Evolutionary conservation across 345 rosid species (phyloP).

Genomic region (Gossypium ekmanianum): DNA sequence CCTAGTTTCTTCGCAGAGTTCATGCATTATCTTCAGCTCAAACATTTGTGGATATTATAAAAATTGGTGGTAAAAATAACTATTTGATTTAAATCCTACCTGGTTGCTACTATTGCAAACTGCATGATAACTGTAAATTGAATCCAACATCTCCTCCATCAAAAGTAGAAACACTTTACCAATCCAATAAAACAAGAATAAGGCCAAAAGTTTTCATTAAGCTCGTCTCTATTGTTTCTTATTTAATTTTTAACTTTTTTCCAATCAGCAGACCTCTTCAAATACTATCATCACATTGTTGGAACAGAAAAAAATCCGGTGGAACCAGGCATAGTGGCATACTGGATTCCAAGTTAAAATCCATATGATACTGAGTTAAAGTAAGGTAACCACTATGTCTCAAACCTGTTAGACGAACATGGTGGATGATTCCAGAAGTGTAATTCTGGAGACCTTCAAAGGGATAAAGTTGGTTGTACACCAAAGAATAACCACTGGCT

Average conservation of each 20-base stretch:
- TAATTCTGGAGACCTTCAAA: slow-evolving; percentile 59
- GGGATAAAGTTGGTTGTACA: slow-evolving; percentile 66
- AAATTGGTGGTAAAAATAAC: not conserved
- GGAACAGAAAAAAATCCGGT: not conserved
- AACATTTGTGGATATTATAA: not conserved
- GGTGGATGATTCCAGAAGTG: slow-evolving; percentile 87
- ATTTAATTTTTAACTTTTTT: not conserved
- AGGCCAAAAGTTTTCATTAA: not conserved
- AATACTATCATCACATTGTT: not conserved
- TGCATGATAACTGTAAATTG: not conserved
- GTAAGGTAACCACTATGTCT: not conserved
- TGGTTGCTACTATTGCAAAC: not conserved
- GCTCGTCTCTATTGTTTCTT: not conserved
- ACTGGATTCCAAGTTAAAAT: not conserved
- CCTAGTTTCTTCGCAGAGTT: slow-evolving; percentile 3
- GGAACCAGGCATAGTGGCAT: not conserved
- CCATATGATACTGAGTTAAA: not conserved
- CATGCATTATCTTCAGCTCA: not conserved
- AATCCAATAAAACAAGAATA: not conserved
- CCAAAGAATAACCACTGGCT: slow-evolving; percentile 56
- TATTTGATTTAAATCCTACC: not conserved
- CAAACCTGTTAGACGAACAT: slow-evolving; percentile 61
- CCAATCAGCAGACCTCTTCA: not conserved
- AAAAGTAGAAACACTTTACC: not conserved
- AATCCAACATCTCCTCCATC: not conserved